Conservation (phyloP, 805 yeast species). For the Kazachstania martiniae region DNA sequence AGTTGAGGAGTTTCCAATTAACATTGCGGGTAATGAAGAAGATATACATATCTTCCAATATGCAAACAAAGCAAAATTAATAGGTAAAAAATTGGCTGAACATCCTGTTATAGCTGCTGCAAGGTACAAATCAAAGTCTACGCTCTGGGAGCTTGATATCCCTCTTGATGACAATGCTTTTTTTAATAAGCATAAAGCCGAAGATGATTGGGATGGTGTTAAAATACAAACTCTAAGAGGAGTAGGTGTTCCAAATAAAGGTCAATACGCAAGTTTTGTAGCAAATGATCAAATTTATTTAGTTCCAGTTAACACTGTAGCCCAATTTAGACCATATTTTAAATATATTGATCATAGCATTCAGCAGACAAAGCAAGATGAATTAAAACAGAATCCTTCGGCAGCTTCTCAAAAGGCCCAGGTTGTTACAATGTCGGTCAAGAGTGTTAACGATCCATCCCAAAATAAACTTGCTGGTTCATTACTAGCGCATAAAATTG, state of each 20-base stretch:
- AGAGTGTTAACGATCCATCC: constrained; percentile 43
- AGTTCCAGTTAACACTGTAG: constrained; percentile 51
- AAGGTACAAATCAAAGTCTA: constrained; percentile 50
- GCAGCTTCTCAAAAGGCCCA: constrained; percentile 36
- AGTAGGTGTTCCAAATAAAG: constrained; percentile 45
- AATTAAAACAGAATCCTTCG: constrained; percentile 31
- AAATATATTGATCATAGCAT: constrained; percentile 58
- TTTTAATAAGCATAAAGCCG: constrained; percentile 54
- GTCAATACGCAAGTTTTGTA: constrained; percentile 39
- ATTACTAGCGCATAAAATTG: constrained; percentile 47
- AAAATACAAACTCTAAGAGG: constrained; percentile 60
- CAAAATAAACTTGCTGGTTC: constrained; percentile 62
- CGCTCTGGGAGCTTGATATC: constrained; percentile 61
- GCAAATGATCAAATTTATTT: constrained; percentile 46
- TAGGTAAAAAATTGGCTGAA: constrained; percentile 18
- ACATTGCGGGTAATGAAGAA: constrained; percentile 28
- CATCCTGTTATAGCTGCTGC: constrained; percentile 34
- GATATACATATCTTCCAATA: constrained; percentile 44
- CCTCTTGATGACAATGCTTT: constrained; percentile 62
- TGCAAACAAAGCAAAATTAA: constrained; percentile 31
- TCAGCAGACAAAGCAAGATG: constrained; percentile 35
- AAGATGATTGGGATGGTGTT: constrained; percentile 49
- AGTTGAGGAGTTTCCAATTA: constrained; percentile 49
- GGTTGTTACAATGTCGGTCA: constrained; percentile 70
- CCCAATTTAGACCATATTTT: constrained; percentile 76